phyloP scores from a whole-genome alignment of 2,329 filamentous ascomycete species.

The Pseudogymnoascus sp. region DNA sequence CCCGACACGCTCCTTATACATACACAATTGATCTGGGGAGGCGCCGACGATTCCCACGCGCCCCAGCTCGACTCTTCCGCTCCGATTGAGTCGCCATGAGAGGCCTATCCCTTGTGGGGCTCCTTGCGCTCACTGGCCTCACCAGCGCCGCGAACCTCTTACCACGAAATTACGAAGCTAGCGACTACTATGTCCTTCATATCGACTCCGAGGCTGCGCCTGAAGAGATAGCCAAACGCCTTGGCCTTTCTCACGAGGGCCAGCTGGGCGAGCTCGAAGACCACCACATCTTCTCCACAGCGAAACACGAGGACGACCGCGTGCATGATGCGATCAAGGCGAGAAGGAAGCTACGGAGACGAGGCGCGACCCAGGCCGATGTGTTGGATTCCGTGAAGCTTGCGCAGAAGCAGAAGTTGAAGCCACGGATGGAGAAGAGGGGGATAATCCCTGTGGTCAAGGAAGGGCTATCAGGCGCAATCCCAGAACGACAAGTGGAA shows the following conservation, averaged over 20 bases:
- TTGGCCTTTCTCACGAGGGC: constrained; percentile 76
- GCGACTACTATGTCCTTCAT: constrained; percentile 92
- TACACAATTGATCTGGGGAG: background rate
- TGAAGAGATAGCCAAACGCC: constrained; percentile 56
- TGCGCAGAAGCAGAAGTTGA: constrained; percentile 67
- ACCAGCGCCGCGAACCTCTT: constrained; percentile 39
- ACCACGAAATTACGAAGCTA: constrained; percentile 63
- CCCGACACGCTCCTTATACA: background rate
- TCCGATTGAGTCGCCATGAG: constrained; percentile 22
- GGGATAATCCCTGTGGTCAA: constrained; percentile 20
- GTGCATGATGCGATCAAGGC: constrained; percentile 46
- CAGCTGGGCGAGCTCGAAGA: constrained; percentile 66
- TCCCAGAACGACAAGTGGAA: constrained; percentile 18
- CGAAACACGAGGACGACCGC: constrained; percentile 50
- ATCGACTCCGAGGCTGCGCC: constrained; percentile 60
- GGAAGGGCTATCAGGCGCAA: constrained; percentile 15
- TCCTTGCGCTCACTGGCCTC: constrained; percentile 42
- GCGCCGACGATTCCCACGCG: background rate
- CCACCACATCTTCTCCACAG: constrained; percentile 80
- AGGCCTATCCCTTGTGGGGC: constrained; percentile 41
- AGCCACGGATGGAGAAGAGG: constrained; percentile 51
- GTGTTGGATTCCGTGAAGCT: constrained; percentile 67
- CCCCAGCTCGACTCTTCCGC: background rate
- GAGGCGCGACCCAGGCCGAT: constrained; percentile 43
- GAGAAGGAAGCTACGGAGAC: constrained; percentile 50